phyloP scores from a whole-genome alignment of 441 rosid genomes.

The Arabidopsis lyrata region DNA sequence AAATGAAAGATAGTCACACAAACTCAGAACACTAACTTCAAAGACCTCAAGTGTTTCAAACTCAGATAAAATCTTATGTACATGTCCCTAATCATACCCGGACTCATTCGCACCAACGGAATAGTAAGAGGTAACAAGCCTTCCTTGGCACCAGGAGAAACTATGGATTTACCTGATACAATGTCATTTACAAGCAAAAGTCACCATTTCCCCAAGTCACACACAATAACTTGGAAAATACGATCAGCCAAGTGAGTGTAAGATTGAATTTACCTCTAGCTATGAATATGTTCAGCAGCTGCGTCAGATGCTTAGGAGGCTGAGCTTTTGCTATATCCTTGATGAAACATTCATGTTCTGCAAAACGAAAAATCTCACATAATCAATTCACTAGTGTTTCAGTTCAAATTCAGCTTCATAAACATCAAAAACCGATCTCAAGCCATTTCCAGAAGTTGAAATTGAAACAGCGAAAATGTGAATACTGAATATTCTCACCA shows the following conservation, averaged over 20 bases:
- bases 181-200: slow-evolving; percentile 23
- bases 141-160: slow-evolving; percentile 80
- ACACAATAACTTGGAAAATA: neutral
- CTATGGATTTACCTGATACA: slow-evolving; percentile 64
- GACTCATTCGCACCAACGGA: slow-evolving; percentile 67
- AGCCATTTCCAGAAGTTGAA: slow-evolving; percentile 20
- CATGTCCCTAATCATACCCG: slow-evolving; percentile 52
- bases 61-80: slow-evolving; percentile 11
- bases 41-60: slow-evolving; percentile 21
- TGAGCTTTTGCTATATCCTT: slow-evolving; percentile 69
- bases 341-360: slow-evolving; percentile 70
- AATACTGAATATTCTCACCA: slow-evolving; percentile 43
- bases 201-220: neutral
- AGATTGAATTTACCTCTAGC: slow-evolving; percentile 58
- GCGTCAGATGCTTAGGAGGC: slow-evolving; percentile 73
- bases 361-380: slow-evolving; percentile 26
- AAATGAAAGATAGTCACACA: slow-evolving; percentile 34
- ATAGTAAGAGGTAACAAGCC: slow-evolving; percentile 82
- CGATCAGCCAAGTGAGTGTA: neutral
- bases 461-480: slow-evolving; percentile 16
- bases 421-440: slow-evolving; percentile 15
- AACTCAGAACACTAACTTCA: slow-evolving; percentile 31
- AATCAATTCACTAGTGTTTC: neutral
- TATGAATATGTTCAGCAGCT: slow-evolving; percentile 60
- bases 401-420: slow-evolving; percentile 1